Conservation (phyloP, 192 early-diverging fungal genomes). For the Mortierella hygrophila region DNA sequence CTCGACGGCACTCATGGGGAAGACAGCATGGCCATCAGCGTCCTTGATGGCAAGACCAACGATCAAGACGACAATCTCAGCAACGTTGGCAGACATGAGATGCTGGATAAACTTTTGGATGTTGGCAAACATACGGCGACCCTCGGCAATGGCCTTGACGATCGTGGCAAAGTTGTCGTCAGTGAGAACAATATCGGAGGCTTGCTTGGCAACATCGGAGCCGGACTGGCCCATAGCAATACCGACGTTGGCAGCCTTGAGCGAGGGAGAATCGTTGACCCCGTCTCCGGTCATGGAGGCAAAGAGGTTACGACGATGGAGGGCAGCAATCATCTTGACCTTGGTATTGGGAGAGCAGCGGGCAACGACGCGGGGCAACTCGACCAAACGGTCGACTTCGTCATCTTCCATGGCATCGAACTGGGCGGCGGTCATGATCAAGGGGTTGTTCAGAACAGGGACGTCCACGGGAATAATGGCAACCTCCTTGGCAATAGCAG, state of each 20-base stretch:
- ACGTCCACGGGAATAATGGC: slow-evolving; percentile 57
- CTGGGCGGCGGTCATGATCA: slow-evolving; percentile 86
- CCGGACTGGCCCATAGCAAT: slow-evolving; percentile 93
- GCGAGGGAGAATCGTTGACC: slow-evolving; percentile 71
- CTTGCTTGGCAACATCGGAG: slow-evolving; percentile 94
- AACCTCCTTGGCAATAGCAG: slow-evolving; percentile 86
- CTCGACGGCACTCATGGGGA: slow-evolving; percentile 82
- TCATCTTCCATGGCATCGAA: slow-evolving; percentile 89
- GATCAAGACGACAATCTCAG: slow-evolving; percentile 79
- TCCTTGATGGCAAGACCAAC: slow-evolving; percentile 80
- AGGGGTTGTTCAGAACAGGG: slow-evolving; percentile 60
- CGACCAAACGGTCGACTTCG: slow-evolving; percentile 74
- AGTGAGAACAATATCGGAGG: slow-evolving; percentile 90
- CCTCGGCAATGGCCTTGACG: slow-evolving; percentile 81
- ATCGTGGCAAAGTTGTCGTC: slow-evolving; percentile 89
- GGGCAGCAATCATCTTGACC: slow-evolving; percentile 93
- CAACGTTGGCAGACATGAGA: slow-evolving; percentile 80
- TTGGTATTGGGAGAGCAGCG: slow-evolving; percentile 96
- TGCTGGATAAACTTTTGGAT: slow-evolving; percentile 79
- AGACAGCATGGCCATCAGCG: slow-evolving; percentile 68
- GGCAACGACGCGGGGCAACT: slow-evolving; percentile 93
- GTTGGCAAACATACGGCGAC: slow-evolving; percentile 85
- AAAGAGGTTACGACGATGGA: slow-evolving; percentile 80
- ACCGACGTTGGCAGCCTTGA: slow-evolving; percentile 82
- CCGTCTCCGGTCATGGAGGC: slow-evolving; percentile 90